phyloP scores from a whole-genome alignment of 257 asterid genomes.

The Ilex aquifolium region DNA sequence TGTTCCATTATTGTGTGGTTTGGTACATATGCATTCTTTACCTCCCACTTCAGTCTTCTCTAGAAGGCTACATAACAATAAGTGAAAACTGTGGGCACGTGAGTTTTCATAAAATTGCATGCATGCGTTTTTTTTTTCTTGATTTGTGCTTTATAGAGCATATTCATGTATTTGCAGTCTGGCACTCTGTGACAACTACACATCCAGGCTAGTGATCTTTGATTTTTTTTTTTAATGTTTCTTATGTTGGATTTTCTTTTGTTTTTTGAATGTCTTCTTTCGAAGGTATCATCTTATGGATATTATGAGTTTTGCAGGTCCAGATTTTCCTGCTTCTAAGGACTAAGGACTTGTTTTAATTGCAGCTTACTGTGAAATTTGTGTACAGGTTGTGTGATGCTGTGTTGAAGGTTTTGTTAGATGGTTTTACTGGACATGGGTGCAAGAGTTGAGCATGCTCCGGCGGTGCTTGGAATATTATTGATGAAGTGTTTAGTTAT shows the following conservation, averaged over 20 bases:
- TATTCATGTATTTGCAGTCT: constrained; percentile 55
- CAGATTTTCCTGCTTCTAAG: constrained; percentile 72
- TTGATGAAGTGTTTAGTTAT: no score
- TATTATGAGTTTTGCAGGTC: constrained; percentile 83
- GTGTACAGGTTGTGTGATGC: constrained; percentile 62
- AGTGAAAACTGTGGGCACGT: background rate
- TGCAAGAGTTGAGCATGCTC: no score
- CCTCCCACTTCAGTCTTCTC: no score
- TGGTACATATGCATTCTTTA: background rate
- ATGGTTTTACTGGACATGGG: no score
- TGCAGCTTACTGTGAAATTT: constrained; percentile 42
- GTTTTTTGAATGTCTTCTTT: background rate
- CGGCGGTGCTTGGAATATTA: no score
- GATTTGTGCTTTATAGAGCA: constrained; percentile 14
- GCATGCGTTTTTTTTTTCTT: background rate
- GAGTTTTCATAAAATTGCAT: background rate
- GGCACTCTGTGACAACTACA: constrained; percentile 53
- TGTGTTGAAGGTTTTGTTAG: constrained; percentile 27
- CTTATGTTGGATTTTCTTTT: constrained; percentile 7
- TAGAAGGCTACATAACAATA: background rate
- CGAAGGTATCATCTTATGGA: constrained; percentile 30
- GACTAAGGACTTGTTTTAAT: constrained; percentile 33
- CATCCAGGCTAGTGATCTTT: constrained; percentile 54
- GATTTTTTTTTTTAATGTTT: background rate
- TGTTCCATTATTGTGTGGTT: background rate